Evolutionary conservation across 2,329 filamentous ascomycete genomes (phyloP).

Genomic region (Alternaria ethzedia): DNA sequence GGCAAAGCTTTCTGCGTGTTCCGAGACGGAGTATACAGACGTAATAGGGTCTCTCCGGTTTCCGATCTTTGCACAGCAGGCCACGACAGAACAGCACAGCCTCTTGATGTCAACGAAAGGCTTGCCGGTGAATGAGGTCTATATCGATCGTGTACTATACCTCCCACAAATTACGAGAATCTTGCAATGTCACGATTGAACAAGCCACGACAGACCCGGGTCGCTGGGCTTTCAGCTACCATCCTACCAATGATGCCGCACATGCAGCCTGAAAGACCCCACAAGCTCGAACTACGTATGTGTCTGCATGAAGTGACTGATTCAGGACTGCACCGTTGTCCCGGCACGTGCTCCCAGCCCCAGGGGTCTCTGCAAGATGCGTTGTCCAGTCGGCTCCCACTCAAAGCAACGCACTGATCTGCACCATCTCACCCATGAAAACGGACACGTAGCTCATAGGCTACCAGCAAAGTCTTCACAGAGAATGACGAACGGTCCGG

Average conservation of each 20-base stretch:
- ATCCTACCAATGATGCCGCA: background rate
- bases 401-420: slow-evolving; percentile 33
- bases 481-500: slow-evolving; percentile 23
- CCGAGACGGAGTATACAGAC: background rate
- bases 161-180: background rate
- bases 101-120: background rate
- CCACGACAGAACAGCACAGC: slow-evolving; percentile 4
- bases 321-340: slow-evolving; percentile 3
- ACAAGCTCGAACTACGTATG: background rate
- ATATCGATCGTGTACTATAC: slow-evolving; percentile 1
- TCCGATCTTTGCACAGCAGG: background rate
- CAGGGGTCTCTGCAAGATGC: slow-evolving; percentile 41
- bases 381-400: slow-evolving; percentile 36
- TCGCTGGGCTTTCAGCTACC: background rate
- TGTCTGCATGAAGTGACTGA: background rate
- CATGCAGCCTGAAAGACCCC: slow-evolving; percentile 1
- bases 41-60: background rate
- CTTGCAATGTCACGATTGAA: background rate
- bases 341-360: slow-evolving; percentile 3
- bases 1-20: background rate
- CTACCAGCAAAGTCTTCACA: slow-evolving; percentile 32
- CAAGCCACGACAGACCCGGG: slow-evolving; percentile 3
- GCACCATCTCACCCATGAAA: slow-evolving; percentile 32
- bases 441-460: slow-evolving; percentile 46
- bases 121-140: background rate